Base-by-base conservation (phyloP, 495 filamentous ascomycete genomes). In the Clavariopsis aquatica region DNA sequence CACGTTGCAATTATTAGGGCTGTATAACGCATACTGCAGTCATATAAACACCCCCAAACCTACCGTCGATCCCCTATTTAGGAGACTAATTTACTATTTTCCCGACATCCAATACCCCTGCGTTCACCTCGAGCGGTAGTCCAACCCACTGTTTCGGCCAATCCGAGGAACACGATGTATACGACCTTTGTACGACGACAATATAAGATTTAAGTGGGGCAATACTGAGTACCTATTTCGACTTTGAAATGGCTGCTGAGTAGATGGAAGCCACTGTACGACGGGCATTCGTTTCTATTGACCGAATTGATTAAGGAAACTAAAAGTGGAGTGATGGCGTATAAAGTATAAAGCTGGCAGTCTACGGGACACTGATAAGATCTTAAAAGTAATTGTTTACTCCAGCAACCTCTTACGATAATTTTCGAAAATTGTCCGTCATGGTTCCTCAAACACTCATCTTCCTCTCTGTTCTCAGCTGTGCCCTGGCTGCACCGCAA, bases 151-250 rank as follows among this genome's bases (percentile, higher is more conserved):
- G 53, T 56, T 56, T 56, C 53, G 43, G 53, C 53, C 53, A 56
- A 56, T 56, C 12, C 53, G 53, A 56, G 8, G 31, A 36, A 15
- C 53, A 15, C 29, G 20, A 17, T 26, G 10, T 45, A 56, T 56
- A 56, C 53, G 53, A 56, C 20, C 23, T 5, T 56, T 45, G 53
- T 56, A 45, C 53, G 2, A 56, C 53, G 15, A 3, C 19, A 38
- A 41, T 45, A 8, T 24, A 41, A 38, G n/a, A 36, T 13, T 45
- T 56, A 13, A 53, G 17, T 56, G 19, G 31, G 29, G 29, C 19
- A 56, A 27, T 26, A 41, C 53, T 4, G 22, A 41, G 23, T 15
- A 12, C 24, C 29, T 22, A 20, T 22, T 56, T 23, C 19, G 4
- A 3, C 53, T 43, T 41, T 23, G 17, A 22, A n/a, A 36, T 24